phyloP scores from a whole-genome alignment of 2,329 filamentous ascomycete genomes.

The Botrytis cinerea region DNA sequence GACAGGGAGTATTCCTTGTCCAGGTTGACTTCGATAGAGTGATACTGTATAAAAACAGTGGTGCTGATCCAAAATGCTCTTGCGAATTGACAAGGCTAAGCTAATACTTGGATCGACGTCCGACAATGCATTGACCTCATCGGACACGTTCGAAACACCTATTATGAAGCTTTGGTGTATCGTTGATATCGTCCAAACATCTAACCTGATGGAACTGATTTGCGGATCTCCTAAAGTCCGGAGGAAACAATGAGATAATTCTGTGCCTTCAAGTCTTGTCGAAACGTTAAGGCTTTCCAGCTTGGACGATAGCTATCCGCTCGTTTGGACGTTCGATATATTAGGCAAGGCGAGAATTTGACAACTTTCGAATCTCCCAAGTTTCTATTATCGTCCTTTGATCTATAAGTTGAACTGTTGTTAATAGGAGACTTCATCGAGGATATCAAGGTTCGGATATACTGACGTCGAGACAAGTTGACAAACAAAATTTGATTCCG shows the following conservation, averaged over 20 bases:
- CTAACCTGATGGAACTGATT: conserved; percentile 32
- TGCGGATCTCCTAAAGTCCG: conserved; percentile 36
- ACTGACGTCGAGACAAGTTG: conserved; percentile 26
- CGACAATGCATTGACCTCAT: conserved; percentile 42
- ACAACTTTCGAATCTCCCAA: neutral
- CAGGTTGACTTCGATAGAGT: conserved; percentile 36
- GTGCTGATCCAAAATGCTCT: conserved; percentile 32
- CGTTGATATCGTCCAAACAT: conserved; percentile 38
- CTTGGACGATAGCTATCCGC: conserved; percentile 32
- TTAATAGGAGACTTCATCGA: neutral
- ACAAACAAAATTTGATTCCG: conserved; percentile 22
- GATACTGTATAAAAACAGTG: conserved; percentile 36
- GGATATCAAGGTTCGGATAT: conserved; percentile 24
- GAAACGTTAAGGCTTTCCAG: conserved; percentile 33
- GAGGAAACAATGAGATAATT: conserved; percentile 33
- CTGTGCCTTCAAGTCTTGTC: conserved; percentile 31
- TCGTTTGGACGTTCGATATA: conserved; percentile 31
- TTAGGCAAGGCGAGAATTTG: conserved; percentile 32
- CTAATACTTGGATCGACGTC: conserved; percentile 37
- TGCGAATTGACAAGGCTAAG: conserved; percentile 34
- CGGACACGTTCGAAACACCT: conserved; percentile 41
- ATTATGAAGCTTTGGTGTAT: conserved; percentile 38
- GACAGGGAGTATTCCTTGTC: conserved; percentile 31
- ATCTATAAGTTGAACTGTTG: neutral
- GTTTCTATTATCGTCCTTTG: neutral